These are phyloP conservation scores for Berkeleyomyces basicola DNA, from an alignment of 2,329 filamentous ascomycete genomes.

Conservation along the genomic window DNA sequence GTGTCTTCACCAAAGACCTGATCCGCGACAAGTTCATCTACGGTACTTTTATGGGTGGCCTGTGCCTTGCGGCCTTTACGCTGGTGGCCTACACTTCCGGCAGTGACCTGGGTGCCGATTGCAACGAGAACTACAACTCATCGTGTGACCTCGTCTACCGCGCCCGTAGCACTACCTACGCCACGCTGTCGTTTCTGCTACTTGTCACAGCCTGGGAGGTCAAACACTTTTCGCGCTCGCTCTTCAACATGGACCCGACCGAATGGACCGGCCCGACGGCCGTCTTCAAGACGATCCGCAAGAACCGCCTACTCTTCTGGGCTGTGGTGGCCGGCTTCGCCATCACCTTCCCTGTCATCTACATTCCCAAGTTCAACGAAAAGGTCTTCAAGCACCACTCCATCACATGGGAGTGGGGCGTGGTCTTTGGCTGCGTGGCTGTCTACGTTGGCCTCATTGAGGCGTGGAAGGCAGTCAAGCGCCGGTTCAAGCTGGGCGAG, in stretches of 20 bases:
- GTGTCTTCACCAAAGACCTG: constrained; percentile 48
- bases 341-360: constrained; percentile 45
- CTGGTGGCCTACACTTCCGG: constrained; percentile 36
- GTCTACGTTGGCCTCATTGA: constrained; percentile 49
- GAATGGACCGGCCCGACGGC: constrained; percentile 32
- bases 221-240: constrained; percentile 50
- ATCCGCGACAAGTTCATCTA: constrained; percentile 52
- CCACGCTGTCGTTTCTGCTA: constrained; percentile 50
- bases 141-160: constrained; percentile 42
- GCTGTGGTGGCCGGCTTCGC: constrained; percentile 43
- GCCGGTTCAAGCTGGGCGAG: constrained; percentile 25
- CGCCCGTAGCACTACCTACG: constrained; percentile 52
- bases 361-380: constrained; percentile 50
- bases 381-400: constrained; percentile 52
- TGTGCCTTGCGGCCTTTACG: constrained; percentile 45
- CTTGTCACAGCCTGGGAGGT: constrained; percentile 59
- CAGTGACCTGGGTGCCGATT: constrained; percentile 35
- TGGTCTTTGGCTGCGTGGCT: constrained; percentile 42
- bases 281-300: constrained; percentile 44
- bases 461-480: constrained; percentile 52
- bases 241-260: constrained; percentile 49
- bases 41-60: constrained; percentile 43
- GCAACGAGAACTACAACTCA: constrained; percentile 37
- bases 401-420: constrained; percentile 56
- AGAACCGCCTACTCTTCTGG: constrained; percentile 52